Evolutionary conservation across 331 rosid species (phyloP), one percentile per base, ranked within the genome.

Genomic region (Cydonia oblonga): DNA sequence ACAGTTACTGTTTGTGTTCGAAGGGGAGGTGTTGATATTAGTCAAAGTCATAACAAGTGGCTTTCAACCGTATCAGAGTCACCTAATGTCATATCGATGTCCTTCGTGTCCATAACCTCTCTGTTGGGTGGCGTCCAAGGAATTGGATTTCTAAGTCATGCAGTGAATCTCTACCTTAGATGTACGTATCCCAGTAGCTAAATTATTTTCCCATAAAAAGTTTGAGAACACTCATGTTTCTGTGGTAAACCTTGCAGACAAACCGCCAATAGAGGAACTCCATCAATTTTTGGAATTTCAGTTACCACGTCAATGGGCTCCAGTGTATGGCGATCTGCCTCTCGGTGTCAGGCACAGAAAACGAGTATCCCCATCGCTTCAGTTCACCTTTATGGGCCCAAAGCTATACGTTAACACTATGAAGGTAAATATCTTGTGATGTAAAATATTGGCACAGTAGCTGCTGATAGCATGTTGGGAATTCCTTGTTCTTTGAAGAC

Each of bases 291-390:
- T 93, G 20, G 96, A 91, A 72, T 93, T 85, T 81, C 97, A 93
- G 73, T 75, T 93, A 85, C 91, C 96, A 9, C 84, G 96, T 28
- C 96, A 91, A 60, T 93, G 98, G 98, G 97, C 97, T 6, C 96
- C 98, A 11, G 84, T 83, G 80, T 89, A 86, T 51, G 88, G 89
- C 2, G 93, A 90, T 76, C 77, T 89, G 25, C 97, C 92, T 74
- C 86, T 86, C 8, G 76, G 81, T 81, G 80, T 76, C 12, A 70
- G 72, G 80, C 83, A 76, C 56, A 78, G 86, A 81, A 84, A 77
- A 70, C 83, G 78, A 11, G 72, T 61, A 12, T 86, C 82, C 64
- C 93, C 93, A 18, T 80, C 90, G 4, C 86, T 88, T 24, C 85
- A 81, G 83, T 93, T 93, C 72, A 72, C 81, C 79, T 81, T 93